phyloP scores from a whole-genome alignment of 1,284 basidiomycete genomes.

The Cerioporus squamosus region DNA sequence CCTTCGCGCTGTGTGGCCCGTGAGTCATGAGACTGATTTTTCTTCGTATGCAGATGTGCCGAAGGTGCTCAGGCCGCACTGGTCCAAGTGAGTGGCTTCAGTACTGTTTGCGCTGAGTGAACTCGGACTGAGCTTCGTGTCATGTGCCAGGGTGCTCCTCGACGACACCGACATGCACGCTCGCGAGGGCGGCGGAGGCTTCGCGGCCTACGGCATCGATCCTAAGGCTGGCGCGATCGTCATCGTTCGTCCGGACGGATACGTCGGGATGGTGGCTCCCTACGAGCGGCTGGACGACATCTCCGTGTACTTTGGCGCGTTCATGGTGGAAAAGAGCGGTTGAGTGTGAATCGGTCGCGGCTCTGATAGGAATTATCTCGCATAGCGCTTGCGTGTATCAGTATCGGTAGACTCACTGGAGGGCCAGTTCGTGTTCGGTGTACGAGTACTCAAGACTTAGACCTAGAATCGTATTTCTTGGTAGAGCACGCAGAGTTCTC shows the following conservation, averaged over 20 bases:
- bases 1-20: too few relatives aligned
- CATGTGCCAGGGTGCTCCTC: conserved; percentile 31
- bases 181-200: conserved; percentile 42
- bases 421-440: too few relatives aligned
- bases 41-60: conserved; percentile 44
- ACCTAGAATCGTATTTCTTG: too few relatives aligned
- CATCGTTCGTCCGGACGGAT: conserved; percentile 78
- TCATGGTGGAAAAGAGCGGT: conserved; percentile 30
- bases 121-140: background rate
- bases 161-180: conserved; percentile 41
- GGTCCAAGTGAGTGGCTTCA: conserved; percentile 60
- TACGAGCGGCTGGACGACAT: conserved; percentile 48
- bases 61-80: conserved; percentile 56
- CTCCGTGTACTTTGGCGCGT: conserved; percentile 54
- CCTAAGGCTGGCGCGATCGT: conserved; percentile 59
- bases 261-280: conserved; percentile 59
- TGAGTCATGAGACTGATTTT: background rate
- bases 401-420: too few relatives aligned
- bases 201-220: conserved; percentile 57
- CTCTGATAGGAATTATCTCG: too few relatives aligned
- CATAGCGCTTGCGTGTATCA: too few relatives aligned
- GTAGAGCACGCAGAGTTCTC: too few relatives aligned
- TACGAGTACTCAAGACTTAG: too few relatives aligned
- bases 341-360: too few relatives aligned
- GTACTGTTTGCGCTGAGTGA: conserved; percentile 26